Conservation (phyloP, 805 yeast species). For the Candida pini region DNA sequence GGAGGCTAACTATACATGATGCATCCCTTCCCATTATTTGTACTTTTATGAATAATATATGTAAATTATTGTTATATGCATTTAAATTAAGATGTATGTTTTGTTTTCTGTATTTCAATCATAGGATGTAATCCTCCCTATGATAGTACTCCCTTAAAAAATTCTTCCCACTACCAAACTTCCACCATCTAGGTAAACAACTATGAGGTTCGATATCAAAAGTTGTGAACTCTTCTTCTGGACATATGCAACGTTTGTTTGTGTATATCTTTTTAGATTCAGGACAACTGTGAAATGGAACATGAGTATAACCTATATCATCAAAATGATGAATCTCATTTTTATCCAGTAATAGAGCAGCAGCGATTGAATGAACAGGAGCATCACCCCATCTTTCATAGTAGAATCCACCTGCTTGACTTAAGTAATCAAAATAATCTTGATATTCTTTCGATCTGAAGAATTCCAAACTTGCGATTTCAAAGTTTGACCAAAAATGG, state of each 20-base stretch:
- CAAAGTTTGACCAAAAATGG: slow-evolving; percentile 88
- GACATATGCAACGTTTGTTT: slow-evolving; percentile 58
- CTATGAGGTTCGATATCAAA: slow-evolving; percentile 45
- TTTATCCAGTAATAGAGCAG: slow-evolving; percentile 50
- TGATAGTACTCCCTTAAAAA: slow-evolving; percentile 42
- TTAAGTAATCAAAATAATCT: slow-evolving; percentile 57
- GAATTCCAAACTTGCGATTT: slow-evolving; percentile 65
- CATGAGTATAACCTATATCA: slow-evolving; percentile 76
- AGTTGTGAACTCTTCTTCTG: slow-evolving; percentile 34
- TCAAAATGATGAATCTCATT: slow-evolving; percentile 69
- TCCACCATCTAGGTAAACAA: slow-evolving; percentile 76
- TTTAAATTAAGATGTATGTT: no score
- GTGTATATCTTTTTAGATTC: slow-evolving; percentile 41
- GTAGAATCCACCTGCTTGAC: slow-evolving; percentile 69
- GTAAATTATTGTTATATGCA: no score
- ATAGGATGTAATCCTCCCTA: slow-evolving; percentile 21
- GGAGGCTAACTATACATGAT: slow-evolving; percentile 34
- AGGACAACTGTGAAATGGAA: slow-evolving; percentile 65
- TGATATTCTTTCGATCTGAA: slow-evolving; percentile 62
- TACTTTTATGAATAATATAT: no score
- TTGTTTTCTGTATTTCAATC: not conserved
- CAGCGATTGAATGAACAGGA: slow-evolving; percentile 77
- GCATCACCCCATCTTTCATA: slow-evolving; percentile 97
- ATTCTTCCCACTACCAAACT: slow-evolving; percentile 53
- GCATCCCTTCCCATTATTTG: no score